Percentiles rank a stretch among this genome's conserved stretches.
These are phyloP conservation scores for Rhynchospora breviuscula DNA, from an alignment of 176 grass and related monocot species.

Conservation along the genomic window DNA sequence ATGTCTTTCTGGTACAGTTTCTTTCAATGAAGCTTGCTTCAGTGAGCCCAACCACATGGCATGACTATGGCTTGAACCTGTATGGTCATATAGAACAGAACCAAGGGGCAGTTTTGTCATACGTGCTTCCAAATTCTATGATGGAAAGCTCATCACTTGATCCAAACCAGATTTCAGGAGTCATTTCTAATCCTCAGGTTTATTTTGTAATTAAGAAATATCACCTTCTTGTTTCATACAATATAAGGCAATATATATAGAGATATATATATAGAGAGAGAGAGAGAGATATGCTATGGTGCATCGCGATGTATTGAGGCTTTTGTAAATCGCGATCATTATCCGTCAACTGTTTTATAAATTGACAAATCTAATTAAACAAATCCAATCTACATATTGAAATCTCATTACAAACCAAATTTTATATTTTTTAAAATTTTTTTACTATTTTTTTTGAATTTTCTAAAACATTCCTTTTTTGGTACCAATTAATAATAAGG, in stretches of 20 bases:
- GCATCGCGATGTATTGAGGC: too few species aligned
- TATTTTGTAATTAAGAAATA: not conserved
- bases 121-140: not conserved
- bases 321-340: too few species aligned
- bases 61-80: constrained; percentile 6
- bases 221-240: not conserved
- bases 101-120: not conserved
- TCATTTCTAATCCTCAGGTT: not conserved
- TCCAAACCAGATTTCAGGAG: not conserved
- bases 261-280: too few species aligned
- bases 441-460: too few species aligned
- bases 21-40: constrained; percentile 23
- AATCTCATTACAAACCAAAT: too few species aligned
- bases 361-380: too few species aligned
- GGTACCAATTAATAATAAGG: too few species aligned
- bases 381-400: too few species aligned
- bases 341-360: too few species aligned
- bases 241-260: not conserved
- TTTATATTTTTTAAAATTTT: too few species aligned
- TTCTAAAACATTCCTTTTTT: too few species aligned
- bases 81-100: not conserved
- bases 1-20: constrained; percentile 5
- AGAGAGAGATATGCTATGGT: too few species aligned
- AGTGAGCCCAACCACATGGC: not conserved
- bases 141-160: not conserved